A percentile compares a stretch with the other conserved stretches of the same genome.
Conservation (phyloP, 2,329 filamentous ascomycete species). For the Cercospora nicotianae region DNA sequence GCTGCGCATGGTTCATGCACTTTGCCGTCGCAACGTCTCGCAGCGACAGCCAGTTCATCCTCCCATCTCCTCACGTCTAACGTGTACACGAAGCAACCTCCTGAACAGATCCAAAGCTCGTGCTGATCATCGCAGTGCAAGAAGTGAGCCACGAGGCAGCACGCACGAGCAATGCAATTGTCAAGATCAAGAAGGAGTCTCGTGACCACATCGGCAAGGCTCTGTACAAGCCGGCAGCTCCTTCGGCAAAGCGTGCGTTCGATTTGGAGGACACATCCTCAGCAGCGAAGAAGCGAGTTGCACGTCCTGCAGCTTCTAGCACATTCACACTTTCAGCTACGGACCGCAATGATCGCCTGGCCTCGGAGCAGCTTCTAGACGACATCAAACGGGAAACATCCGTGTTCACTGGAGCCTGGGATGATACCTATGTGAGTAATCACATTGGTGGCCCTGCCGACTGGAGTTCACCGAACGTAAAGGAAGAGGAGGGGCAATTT, state of each 20-base stretch:
- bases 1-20: neutral
- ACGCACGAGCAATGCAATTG: neutral
- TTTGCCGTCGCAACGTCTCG: neutral
- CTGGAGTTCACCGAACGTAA: neutral
- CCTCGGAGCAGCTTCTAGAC: neutral
- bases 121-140: neutral
- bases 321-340: neutral
- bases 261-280: neutral
- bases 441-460: constrained; percentile 2
- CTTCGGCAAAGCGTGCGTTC: neutral
- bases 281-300: neutral
- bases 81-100: neutral
- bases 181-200: neutral
- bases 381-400: neutral
- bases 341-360: neutral
- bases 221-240: neutral
- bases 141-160: neutral
- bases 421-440: constrained; percentile 1
- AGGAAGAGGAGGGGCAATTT: neutral
- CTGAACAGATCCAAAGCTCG: neutral
- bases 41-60: no score
- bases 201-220: neutral
- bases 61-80: neutral
- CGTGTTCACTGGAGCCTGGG: neutral
- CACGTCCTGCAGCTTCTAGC: neutral